Percentiles rank a stretch among this genome's conserved stretches.
Evolutionary conservation across 371 early-diverging fungal species (phyloP).

Genomic region (Mycotypha africana): DNA sequence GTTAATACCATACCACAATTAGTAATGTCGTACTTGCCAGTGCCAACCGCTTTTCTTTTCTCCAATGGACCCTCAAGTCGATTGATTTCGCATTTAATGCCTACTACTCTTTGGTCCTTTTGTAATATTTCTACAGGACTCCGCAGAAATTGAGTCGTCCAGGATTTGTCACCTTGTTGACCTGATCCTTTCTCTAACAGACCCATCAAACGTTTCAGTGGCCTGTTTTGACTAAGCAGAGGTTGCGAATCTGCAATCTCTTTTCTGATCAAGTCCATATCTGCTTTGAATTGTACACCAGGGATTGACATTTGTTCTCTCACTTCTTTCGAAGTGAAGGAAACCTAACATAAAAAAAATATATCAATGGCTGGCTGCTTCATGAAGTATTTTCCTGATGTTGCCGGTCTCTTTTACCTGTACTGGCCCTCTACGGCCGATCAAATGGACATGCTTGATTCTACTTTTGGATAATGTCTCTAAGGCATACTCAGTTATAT

Average conservation of each 20-base stretch:
- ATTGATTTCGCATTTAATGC: constrained; percentile 67
- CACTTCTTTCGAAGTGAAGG: constrained; percentile 93
- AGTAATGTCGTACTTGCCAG: constrained; percentile 47
- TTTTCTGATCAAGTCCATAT: constrained; percentile 45
- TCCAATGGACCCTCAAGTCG: constrained; percentile 56
- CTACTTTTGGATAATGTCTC: constrained; percentile 62
- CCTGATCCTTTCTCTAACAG: constrained; percentile 63
- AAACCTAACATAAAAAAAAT: constrained; percentile 52
- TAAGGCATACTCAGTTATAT: constrained; percentile 79
- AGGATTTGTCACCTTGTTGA: constrained; percentile 45
- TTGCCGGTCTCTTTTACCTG: constrained; percentile 62
- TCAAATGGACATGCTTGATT: constrained; percentile 77
- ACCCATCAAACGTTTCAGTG: constrained; percentile 74
- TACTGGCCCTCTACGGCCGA: constrained; percentile 91
- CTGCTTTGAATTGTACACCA: constrained; percentile 53
- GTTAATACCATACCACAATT: constrained; percentile 66
- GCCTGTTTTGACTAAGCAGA: constrained; percentile 50
- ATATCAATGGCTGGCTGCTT: too few relatives aligned
- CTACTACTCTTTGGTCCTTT: constrained; percentile 18
- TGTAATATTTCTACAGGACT: constrained; percentile 61
- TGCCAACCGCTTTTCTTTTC: constrained; percentile 49
- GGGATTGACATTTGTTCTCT: constrained; percentile 88
- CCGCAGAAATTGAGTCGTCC: constrained; percentile 69
- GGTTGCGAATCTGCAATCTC: constrained; percentile 31
- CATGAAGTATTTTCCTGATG: too few relatives aligned